Base-by-base conservation (phyloP, 2,329 filamentous ascomycete species). In the Cadophora sp. region DNA sequence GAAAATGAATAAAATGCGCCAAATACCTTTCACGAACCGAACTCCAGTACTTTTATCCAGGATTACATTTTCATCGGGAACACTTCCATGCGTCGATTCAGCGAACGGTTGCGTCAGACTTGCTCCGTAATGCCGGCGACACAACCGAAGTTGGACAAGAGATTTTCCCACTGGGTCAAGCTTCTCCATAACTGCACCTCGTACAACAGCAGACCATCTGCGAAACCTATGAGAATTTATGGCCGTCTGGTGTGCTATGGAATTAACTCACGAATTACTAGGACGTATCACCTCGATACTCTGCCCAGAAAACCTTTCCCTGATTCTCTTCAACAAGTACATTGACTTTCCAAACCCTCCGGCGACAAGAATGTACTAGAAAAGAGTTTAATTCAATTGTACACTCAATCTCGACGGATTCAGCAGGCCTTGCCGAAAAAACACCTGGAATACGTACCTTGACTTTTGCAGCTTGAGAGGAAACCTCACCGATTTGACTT, bases 141-240 rank as follows among this genome's bases (percentile, higher is more conserved):
- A 53, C 30, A 53, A 9, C 1, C 60, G 45, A 36, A 62, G 33
- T 39, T 43, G 45, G 27, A 62, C 30, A 18, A 62, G 48, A 41
- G 45, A 47, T 16, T 20, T 48, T 41, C 45, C 39, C 13, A 22
- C 18, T 20, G 39, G 39, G 18, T 62, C 60, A 13, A 62, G 33
- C 11, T 48, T 48, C 30, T 48, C n/a, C 27, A 33, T 39, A 3
- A 62, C 60, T 4, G 61, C 61, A 3, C 61, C 61, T 27, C 61
- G 43, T n/a, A 56, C 61, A 8, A 63, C 61, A 20, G 61, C 61
- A 27, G 61, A 63, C 61, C 61, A 63, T 24, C 59, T 62, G 39
- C 53, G 16, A 56, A 39, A 16, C 5, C 30, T 14, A 14, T 53
- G 18, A 47, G 11, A 27, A 53, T 24, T n/a, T 18, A 16, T 4